Conservation (phyloP, 140 eudicot species). For the Bidens hawaiensis region DNA sequence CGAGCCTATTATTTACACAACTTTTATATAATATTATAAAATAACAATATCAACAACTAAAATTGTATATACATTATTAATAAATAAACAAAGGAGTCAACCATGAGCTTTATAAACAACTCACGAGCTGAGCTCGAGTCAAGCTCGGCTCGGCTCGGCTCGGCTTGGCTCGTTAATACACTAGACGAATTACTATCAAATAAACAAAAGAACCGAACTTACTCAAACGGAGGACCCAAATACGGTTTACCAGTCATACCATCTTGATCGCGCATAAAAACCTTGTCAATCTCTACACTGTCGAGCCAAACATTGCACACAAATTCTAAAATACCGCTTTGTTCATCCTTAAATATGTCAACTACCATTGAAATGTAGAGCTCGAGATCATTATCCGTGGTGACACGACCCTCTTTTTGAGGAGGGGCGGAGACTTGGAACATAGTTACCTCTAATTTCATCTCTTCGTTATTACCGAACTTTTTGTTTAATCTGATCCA, state of each 20-base stretch:
- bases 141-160: too few relatives aligned
- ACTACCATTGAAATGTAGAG: constrained; percentile 66
- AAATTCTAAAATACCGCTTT: constrained; percentile 48
- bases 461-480: constrained; percentile 72
- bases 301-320: constrained; percentile 83
- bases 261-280: constrained; percentile 49
- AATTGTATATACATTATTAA: too few relatives aligned
- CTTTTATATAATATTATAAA: too few relatives aligned
- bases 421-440: constrained; percentile 56
- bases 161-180: too few relatives aligned
- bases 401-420: constrained; percentile 33
- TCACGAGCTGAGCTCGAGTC: too few relatives aligned
- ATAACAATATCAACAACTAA: too few relatives aligned
- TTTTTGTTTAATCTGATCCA: constrained; percentile 71
- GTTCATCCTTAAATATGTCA: constrained; percentile 53
- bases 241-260: constrained; percentile 52
- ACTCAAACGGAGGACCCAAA: constrained; percentile 74
- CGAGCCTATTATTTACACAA: too few relatives aligned
- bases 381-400: constrained; percentile 41
- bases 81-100: too few relatives aligned
- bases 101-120: too few relatives aligned
- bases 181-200: not conserved
- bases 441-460: constrained; percentile 86
- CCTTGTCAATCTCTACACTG: constrained; percentile 56
- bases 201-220: constrained; percentile 17